These are phyloP conservation scores for Fagus sylvatica DNA, from an alignment of 306 rosid species.

Conservation along the genomic window DNA sequence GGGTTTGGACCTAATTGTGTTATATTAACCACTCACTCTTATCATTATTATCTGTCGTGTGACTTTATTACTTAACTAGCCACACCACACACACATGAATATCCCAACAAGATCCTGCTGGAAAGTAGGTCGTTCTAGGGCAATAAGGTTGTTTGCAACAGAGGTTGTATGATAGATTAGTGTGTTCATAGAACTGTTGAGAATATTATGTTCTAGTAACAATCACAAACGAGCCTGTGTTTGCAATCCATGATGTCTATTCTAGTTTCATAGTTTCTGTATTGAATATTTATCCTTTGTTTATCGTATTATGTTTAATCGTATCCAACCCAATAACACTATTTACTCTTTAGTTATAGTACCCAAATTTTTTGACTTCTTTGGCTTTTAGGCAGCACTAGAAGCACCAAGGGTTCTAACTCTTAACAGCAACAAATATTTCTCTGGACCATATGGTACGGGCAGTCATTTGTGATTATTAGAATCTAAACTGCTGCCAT, in stretches of 20 bases:
- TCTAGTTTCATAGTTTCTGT: slow-evolving; percentile 13
- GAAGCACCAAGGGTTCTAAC: slow-evolving; percentile 76
- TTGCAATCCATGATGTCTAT: neutral
- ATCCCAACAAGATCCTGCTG: too few relatives aligned
- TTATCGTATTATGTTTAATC: neutral
- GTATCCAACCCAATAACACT: neutral
- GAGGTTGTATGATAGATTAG: neutral
- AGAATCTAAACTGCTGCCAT: neutral
- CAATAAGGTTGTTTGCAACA: slow-evolving; percentile 5
- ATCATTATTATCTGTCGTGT: too few relatives aligned
- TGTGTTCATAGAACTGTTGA: too few relatives aligned
- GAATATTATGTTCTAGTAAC: too few relatives aligned
- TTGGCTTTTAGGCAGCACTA: slow-evolving; percentile 62
- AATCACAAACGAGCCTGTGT: neutral
- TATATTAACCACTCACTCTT: too few relatives aligned
- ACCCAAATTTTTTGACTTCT: neutral
- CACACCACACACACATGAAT: too few relatives aligned
- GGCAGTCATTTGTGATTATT: neutral
- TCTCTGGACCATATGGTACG: slow-evolving; percentile 79
- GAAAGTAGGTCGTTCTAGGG: too few relatives aligned
- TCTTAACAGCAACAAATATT: slow-evolving; percentile 51
- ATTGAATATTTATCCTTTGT: slow-evolving; percentile 13
- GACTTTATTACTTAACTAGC: too few relatives aligned
- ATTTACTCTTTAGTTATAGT: neutral
- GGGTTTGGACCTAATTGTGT: too few relatives aligned